Percentiles rank a stretch among this genome's conserved stretches.
These are phyloP conservation scores for Suzukiozyma palmioleophila DNA, from an alignment of 1,139 yeast species.

Conservation along the genomic window DNA sequence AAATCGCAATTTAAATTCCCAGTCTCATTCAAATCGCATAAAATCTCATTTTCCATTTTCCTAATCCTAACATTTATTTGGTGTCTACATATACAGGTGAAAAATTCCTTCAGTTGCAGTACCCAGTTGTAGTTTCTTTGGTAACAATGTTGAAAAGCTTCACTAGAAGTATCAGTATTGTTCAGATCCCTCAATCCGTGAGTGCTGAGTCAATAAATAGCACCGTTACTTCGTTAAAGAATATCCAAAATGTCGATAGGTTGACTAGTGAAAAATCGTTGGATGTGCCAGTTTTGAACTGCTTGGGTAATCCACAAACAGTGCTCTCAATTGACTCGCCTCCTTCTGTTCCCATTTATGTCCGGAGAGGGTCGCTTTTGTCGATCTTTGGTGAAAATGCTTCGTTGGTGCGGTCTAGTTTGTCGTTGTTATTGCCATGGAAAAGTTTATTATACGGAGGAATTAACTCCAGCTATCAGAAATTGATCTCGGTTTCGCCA, in stretches of 20 bases:
- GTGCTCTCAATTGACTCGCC: constrained; percentile 45
- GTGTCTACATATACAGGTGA: too few species aligned
- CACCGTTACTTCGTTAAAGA: constrained; percentile 5
- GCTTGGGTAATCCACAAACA: constrained; percentile 43
- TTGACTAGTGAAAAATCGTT: constrained; percentile 14
- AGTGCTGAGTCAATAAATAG: background rate
- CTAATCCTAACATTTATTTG: too few species aligned
- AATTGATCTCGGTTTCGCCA: constrained; percentile 45
- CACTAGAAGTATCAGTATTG: background rate
- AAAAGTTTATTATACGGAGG: constrained; percentile 40
- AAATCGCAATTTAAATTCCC: too few species aligned
- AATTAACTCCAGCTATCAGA: constrained; percentile 39
- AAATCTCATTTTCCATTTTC: too few species aligned
- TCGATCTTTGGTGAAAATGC: constrained; percentile 36
- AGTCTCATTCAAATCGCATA: too few species aligned
- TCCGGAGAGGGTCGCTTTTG: constrained; percentile 45
- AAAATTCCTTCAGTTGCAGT: too few species aligned
- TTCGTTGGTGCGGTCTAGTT: constrained; percentile 22
- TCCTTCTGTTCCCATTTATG: constrained; percentile 51
- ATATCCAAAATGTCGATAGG: constrained; percentile 17
- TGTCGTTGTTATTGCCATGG: constrained; percentile 32
- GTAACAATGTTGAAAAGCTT: constrained; percentile 1
- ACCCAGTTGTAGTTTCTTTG: background rate
- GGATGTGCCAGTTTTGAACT: constrained; percentile 26
- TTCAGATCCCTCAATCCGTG: background rate